Evolutionary conservation across 2,329 filamentous ascomycete species (phyloP).

Genomic region (Chaetothyriales sp.): DNA sequence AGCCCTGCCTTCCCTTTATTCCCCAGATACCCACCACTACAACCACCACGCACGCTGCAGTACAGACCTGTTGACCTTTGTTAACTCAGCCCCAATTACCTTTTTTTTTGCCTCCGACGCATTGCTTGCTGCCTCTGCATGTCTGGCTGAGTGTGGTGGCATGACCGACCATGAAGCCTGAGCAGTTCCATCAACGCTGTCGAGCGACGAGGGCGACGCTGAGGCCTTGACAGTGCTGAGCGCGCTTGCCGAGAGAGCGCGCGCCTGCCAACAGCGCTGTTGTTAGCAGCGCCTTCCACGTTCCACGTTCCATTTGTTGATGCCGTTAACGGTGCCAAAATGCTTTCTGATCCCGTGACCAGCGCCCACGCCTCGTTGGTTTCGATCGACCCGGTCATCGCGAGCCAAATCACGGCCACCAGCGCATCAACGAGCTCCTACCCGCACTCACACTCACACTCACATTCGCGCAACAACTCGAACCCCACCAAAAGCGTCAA

Average conservation of each 20-base stretch:
- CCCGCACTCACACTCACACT: conserved; percentile 6
- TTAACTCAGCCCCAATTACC: neutral
- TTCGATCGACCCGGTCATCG: conserved; percentile 16
- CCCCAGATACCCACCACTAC: neutral
- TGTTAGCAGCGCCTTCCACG: too few species aligned
- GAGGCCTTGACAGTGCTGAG: neutral
- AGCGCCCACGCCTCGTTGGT: conserved; percentile 16
- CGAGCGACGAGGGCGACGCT: neutral
- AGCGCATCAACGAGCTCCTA: conserved; percentile 4
- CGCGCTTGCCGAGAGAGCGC: too few species aligned
- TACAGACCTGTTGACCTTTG: neutral
- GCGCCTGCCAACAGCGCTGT: too few species aligned
- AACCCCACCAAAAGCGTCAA: conserved; percentile 12
- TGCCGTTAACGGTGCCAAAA: conserved; percentile 1
- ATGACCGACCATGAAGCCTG: neutral
- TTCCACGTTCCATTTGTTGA: neutral
- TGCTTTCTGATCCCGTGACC: conserved; percentile 11
- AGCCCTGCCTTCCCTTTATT: neutral
- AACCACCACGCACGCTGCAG: neutral
- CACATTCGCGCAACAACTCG: conserved; percentile 13
- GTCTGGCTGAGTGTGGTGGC: neutral
- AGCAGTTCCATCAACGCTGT: neutral
- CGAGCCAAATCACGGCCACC: conserved; percentile 15
- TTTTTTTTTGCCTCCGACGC: neutral
- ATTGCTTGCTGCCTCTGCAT: neutral